phyloP scores from a whole-genome alignment of 495 filamentous ascomycete species.

The Penicillium waksmanii region DNA sequence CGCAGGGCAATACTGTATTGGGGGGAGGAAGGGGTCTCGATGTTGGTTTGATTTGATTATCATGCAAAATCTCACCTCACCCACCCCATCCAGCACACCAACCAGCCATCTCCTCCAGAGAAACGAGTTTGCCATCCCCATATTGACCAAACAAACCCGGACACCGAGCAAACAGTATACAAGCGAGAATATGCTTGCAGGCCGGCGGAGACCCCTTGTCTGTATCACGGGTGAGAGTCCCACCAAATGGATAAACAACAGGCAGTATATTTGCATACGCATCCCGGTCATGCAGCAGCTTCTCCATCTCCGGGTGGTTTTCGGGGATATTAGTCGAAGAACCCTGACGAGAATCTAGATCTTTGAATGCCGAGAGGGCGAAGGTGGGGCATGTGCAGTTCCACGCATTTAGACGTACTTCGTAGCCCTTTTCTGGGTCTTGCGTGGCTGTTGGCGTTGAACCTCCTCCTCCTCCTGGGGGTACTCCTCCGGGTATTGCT shows the following conservation, averaged over 20 bases:
- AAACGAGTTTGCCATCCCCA: constrained; percentile 53
- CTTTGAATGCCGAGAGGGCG: constrained; percentile 67
- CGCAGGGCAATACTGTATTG: no score
- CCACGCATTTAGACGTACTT: constrained; percentile 77
- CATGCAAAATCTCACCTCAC: constrained; percentile 23
- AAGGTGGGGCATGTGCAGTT: constrained; percentile 88
- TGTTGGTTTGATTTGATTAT: no score
- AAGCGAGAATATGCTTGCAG: constrained; percentile 91
- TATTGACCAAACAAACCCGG: constrained; percentile 52
- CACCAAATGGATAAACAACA: constrained; percentile 52
- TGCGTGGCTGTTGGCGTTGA: constrained; percentile 25
- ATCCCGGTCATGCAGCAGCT: background rate
- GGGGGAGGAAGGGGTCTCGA: no score
- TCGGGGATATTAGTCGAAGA: constrained; percentile 5
- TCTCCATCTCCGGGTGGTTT: background rate
- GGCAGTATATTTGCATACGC: constrained; percentile 8
- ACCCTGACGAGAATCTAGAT: constrained; percentile 16
- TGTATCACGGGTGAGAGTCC: constrained; percentile 41
- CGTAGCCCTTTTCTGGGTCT: constrained; percentile 54
- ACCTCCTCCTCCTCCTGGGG: no score
- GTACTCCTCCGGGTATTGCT: constrained; percentile 2
- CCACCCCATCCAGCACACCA: constrained; percentile 69
- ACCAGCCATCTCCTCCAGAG: constrained; percentile 71
- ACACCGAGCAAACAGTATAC: constrained; percentile 74
- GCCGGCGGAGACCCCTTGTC: constrained; percentile 54